Evolutionary conservation across 2,329 filamentous ascomycete species (phyloP).

Genomic region (Xylaria sp.): DNA sequence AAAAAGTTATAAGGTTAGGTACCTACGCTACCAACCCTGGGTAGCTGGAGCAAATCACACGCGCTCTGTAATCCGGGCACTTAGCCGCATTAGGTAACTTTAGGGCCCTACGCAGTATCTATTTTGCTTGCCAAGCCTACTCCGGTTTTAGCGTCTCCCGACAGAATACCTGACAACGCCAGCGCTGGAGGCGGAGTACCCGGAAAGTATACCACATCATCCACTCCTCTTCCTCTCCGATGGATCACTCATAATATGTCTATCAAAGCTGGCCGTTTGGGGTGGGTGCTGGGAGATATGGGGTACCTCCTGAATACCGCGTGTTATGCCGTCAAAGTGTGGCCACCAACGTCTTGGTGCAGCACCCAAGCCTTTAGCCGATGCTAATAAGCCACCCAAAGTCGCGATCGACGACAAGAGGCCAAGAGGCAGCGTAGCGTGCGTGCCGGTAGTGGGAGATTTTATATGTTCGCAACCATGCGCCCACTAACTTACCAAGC

Average conservation of each 20-base stretch:
- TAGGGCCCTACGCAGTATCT: slow-evolving; percentile 2
- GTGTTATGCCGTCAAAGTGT: background rate
- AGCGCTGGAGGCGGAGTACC: background rate
- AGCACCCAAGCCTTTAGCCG: slow-evolving; percentile 36
- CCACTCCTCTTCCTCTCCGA: background rate
- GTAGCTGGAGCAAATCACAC: slow-evolving; percentile 29
- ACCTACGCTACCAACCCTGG: background rate
- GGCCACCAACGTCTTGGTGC: background rate
- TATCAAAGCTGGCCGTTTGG: background rate
- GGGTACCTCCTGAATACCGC: slow-evolving; percentile 16
- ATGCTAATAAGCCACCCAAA: slow-evolving; percentile 27
- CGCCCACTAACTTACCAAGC: slow-evolving; percentile 15
- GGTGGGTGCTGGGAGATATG: background rate
- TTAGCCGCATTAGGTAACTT: slow-evolving; percentile 11
- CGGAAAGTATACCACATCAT: background rate
- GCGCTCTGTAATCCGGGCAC: slow-evolving; percentile 28
- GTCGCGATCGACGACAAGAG: slow-evolving; percentile 28
- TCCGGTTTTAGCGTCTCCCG: background rate
- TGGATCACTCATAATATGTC: background rate
- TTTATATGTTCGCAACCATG: slow-evolving; percentile 22
- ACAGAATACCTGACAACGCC: too few species aligned
- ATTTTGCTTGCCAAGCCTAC: slow-evolving; percentile 20
- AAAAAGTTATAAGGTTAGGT: background rate
- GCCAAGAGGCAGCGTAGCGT: background rate
- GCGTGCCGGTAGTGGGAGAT: background rate